Evolutionary conservation across 225 moss, liverwort and hornwort species (phyloP), one percentile per base, ranked within the genome.

Genomic region (Sphagnum contortum): DNA sequence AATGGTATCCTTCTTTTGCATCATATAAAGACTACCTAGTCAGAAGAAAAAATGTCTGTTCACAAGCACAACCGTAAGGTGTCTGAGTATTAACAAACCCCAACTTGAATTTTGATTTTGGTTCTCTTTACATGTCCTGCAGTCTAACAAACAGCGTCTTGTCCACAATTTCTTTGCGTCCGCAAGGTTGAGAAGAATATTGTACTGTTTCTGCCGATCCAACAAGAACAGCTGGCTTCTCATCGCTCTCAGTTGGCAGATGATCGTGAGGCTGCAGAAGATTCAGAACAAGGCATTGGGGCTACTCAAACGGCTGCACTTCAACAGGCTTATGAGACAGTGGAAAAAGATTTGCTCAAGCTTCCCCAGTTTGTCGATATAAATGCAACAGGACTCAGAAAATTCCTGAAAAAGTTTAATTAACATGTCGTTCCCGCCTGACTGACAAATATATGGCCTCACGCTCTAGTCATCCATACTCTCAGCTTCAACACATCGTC

Each of bases 401-500:
- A 96, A 65, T 90, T 96, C 2, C 64, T 96, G 59, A 96, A 96
- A 67, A 92, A 92, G 66, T 96, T 96, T 66, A 92, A 92, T 64
- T 88, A 90, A 69, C 80, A 76, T 12, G 83, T 92, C 14, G 92
- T 4, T 96, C 85, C 70, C 83, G 86, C 44, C 73, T 96, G 47
- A 90, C 88, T 50, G 92, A 92, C 69, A 87, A 92, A 74, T 92
- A 92, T 65, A 88, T 96, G 11, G 88, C 90, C 44, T 70, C 88
- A 4, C 90, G 96, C 47, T 92, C 96, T 47, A 96, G 92, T 61
- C 92, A 92, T 70, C 96, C 87, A 49, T 96, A 87, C 81, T 96
- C 92, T 50, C 92, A 96, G 81, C 85, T 96, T 53, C 92, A 96
- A 63, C 92, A 92, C 60, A 87, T 96, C 66, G 88, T 96, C 58